Conservation (phyloP, 73 alveolate genomes). For the Loxodes magnus region DNA sequence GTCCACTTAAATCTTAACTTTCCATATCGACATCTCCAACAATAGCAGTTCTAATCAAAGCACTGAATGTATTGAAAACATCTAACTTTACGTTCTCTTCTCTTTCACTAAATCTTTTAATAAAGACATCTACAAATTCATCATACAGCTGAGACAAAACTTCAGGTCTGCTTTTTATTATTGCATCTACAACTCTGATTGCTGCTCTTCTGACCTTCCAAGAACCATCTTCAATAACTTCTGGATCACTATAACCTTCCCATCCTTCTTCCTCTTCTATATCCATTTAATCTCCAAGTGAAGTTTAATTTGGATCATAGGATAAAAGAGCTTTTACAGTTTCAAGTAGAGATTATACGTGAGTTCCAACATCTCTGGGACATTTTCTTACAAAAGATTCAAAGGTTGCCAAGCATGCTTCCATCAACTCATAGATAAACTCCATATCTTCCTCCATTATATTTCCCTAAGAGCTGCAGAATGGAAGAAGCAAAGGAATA, state of each 20-base stretch:
- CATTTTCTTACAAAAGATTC: constrained; percentile 45
- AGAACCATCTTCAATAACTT: constrained; percentile 52
- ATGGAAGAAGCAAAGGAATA: constrained; percentile 23
- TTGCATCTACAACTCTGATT: constrained; percentile 37
- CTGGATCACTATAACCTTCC: constrained; percentile 31
- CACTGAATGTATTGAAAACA: constrained; percentile 33
- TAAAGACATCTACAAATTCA: constrained; percentile 19
- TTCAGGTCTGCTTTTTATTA: constrained; percentile 45
- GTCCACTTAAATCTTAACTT: constrained; percentile 11
- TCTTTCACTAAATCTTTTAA: constrained; percentile 49
- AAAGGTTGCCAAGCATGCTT: constrained; percentile 34
- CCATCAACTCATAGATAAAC: constrained; percentile 38
- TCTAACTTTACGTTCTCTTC: constrained; percentile 54
- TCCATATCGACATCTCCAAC: constrained; percentile 7
- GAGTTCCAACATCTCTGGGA: constrained; percentile 35
- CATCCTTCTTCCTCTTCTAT: constrained; percentile 47
- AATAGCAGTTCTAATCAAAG: constrained; percentile 26
- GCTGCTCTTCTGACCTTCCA: constrained; percentile 75
- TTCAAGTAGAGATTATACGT: constrained; percentile 16
- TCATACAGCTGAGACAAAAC: constrained; percentile 21
- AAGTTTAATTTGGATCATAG: constrained; percentile 53
- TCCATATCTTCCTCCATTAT: constrained; percentile 22
- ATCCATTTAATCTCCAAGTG: constrained; percentile 28
- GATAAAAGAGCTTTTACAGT: constrained; percentile 13
- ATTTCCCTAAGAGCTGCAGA: constrained; percentile 14